These are phyloP conservation scores for Groenewaldozyma salmanticensis DNA, from an alignment of 805 yeast genomes.

Conservation along the genomic window DNA sequence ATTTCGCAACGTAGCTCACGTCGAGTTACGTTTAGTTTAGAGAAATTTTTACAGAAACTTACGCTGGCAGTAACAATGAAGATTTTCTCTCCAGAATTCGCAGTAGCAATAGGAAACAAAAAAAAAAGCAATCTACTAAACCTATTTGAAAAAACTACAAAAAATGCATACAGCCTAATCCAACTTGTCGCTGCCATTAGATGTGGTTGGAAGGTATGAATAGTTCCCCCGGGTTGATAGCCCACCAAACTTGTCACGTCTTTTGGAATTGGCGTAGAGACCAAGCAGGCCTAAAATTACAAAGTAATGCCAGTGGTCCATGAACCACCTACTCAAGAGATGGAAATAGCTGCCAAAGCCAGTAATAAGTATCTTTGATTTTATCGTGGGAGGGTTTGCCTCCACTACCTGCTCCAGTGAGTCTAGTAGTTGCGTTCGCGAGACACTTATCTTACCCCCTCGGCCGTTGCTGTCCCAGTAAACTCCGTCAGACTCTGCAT, in stretches of 20 bases:
- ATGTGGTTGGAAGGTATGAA: not conserved
- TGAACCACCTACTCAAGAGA: not conserved
- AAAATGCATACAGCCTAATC: too few relatives aligned
- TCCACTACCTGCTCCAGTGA: constrained; percentile 11
- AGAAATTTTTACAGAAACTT: too few relatives aligned
- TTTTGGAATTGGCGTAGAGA: not conserved
- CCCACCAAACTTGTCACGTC: not conserved
- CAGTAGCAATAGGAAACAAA: too few relatives aligned
- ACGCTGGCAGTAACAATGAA: too few relatives aligned
- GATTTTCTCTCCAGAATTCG: too few relatives aligned
- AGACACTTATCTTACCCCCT: constrained; percentile 17
- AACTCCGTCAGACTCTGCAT: constrained; percentile 19
- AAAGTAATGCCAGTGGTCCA: not conserved
- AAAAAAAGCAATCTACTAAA: too few relatives aligned
- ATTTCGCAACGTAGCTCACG: too few relatives aligned
- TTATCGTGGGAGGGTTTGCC: constrained; percentile 4
- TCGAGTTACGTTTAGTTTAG: too few relatives aligned
- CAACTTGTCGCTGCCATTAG: not conserved
- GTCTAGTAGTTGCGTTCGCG: constrained; percentile 17
- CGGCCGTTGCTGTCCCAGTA: constrained; percentile 24
- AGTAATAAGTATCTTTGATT: not conserved
- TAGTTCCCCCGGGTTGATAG: too few relatives aligned
- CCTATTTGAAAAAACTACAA: too few relatives aligned
- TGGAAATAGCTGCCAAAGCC: constrained; percentile 2
- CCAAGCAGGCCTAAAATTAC: not conserved